A percentile compares a stretch with the other conserved stretches of the same genome.
phyloP scores from a whole-genome alignment of 2,329 filamentous ascomycete genomes.

The Tetracladium maxilliforme region DNA sequence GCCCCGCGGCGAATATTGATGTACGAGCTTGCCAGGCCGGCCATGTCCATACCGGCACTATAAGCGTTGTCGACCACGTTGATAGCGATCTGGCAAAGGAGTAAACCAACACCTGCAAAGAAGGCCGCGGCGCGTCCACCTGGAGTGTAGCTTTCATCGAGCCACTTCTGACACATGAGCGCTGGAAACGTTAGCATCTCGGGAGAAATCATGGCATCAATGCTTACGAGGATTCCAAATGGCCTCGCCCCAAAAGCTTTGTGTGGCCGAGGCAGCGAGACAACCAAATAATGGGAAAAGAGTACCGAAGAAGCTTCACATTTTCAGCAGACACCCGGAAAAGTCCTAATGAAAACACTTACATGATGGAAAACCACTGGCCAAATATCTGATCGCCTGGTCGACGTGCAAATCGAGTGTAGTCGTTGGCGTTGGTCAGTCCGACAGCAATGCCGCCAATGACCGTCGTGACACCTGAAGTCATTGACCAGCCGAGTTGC shows the following conservation, averaged over 20 bases:
- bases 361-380: slow-evolving; percentile 20
- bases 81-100: slow-evolving; percentile 28
- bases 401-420: slow-evolving; percentile 22
- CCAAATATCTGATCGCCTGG: slow-evolving; percentile 25
- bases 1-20: slow-evolving; percentile 40
- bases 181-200: too few species aligned
- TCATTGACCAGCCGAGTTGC: slow-evolving; percentile 19
- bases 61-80: slow-evolving; percentile 31
- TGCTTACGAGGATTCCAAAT: slow-evolving; percentile 31
- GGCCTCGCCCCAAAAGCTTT: slow-evolving; percentile 29
- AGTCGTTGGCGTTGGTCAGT: slow-evolving; percentile 28
- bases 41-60: slow-evolving; percentile 37
- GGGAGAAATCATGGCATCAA: too few species aligned
- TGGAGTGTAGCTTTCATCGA: slow-evolving; percentile 17
- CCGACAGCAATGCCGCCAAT: slow-evolving; percentile 28
- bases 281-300: slow-evolving; percentile 22
- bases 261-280: slow-evolving; percentile 35
- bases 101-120: slow-evolving; percentile 27
- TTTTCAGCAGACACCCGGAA: too few species aligned
- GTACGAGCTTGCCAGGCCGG: slow-evolving; percentile 32
- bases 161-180: slow-evolving; percentile 26
- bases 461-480: slow-evolving; percentile 22
- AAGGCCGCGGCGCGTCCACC: slow-evolving; percentile 27
- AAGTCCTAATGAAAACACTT: too few species aligned
- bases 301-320: slow-evolving; percentile 21